A percentile compares a stretch with the other conserved stretches of the same genome.
phyloP scores from a whole-genome alignment of 345 rosid genomes.

The Viola odorata region DNA sequence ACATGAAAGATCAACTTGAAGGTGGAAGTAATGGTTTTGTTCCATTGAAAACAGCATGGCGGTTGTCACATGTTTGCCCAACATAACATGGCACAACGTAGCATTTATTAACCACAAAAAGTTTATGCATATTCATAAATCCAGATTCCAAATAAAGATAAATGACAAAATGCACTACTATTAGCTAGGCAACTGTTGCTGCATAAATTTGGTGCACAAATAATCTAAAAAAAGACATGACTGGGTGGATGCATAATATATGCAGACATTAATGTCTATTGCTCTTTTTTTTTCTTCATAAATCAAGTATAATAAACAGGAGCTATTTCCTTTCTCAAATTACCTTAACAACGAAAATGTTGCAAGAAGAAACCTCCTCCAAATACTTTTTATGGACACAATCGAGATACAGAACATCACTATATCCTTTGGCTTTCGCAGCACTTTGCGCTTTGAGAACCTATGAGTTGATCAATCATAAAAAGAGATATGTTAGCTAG shows the following conservation, averaged over 20 bases:
- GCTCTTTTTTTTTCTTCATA: too few relatives aligned
- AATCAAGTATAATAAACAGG: not conserved
- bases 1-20: too few relatives aligned
- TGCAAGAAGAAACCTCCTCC: conserved; percentile 96
- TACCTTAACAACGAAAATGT: conserved; percentile 82
- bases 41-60: too few relatives aligned
- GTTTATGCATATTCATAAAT: conserved; percentile 1
- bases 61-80: not conserved
- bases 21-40: too few relatives aligned
- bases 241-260: not conserved
- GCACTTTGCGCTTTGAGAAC: conserved; percentile 80
- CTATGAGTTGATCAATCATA: too few relatives aligned
- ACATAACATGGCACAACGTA: not conserved
- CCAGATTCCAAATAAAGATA: not conserved
- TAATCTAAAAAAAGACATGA: not conserved
- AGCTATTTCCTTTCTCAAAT: conserved; percentile 1
- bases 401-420: conserved; percentile 91
- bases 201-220: not conserved
- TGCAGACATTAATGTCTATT: too few relatives aligned
- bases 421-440: conserved; percentile 82
- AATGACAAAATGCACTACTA: not conserved
- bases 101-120: not conserved
- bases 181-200: not conserved
- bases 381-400: conserved; percentile 74
- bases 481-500: too few relatives aligned